Evolutionary conservation across 768 basidiomycete species (phyloP).

Genomic region (Gloeopeniophorella convolvens): DNA sequence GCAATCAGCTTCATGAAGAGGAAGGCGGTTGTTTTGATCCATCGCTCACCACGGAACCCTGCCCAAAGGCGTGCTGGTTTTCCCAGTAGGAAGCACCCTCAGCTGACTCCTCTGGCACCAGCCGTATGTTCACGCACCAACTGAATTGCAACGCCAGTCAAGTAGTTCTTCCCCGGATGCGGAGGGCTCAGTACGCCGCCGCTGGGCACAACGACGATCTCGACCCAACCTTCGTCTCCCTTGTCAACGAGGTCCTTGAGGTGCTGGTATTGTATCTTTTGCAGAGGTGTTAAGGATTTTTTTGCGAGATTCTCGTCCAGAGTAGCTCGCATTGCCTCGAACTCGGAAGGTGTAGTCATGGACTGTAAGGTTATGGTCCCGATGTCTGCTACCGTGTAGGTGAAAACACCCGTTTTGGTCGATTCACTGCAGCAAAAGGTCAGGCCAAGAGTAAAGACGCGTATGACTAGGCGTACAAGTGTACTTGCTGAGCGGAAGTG

Average conservation of each 20-base stretch:
- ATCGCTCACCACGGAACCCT: slow-evolving; percentile 14
- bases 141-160: slow-evolving; percentile 20
- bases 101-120: neutral
- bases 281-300: slow-evolving; percentile 9
- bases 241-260: slow-evolving; percentile 15
- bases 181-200: slow-evolving; percentile 14
- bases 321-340: slow-evolving; percentile 13
- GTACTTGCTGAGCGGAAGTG: slow-evolving; percentile 8
- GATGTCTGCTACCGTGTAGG: slow-evolving; percentile 14
- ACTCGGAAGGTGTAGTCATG: slow-evolving; percentile 12
- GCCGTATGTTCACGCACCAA: slow-evolving; percentile 4
- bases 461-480: slow-evolving; percentile 5
- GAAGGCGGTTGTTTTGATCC: neutral
- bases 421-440: slow-evolving; percentile 4
- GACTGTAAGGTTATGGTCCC: slow-evolving; percentile 13
- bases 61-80: slow-evolving; percentile 17
- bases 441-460: neutral
- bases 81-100: neutral
- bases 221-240: slow-evolving; percentile 18
- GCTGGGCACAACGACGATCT: slow-evolving; percentile 17
- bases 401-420: slow-evolving; percentile 10
- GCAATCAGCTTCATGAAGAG: neutral
- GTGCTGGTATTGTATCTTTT: slow-evolving; percentile 13
- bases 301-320: slow-evolving; percentile 12
- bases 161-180: slow-evolving; percentile 6